These are phyloP conservation scores for Plasmodium coatneyi DNA, from an alignment of 169 alveolate species.

Conservation along the genomic window DNA sequence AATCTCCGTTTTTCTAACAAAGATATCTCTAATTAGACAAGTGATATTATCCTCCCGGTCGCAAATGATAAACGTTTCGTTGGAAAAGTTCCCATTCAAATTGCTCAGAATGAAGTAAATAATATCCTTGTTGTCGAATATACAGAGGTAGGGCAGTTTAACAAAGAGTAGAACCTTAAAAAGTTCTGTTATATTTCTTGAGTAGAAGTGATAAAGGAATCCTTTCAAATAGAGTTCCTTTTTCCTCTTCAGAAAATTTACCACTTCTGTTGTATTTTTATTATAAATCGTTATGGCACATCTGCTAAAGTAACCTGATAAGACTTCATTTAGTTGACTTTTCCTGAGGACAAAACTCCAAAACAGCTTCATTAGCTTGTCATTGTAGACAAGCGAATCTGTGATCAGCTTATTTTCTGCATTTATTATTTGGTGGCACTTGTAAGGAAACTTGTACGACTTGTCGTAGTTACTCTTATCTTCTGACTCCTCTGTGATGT, in stretches of 20 bases:
- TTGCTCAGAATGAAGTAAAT: constrained; percentile 42
- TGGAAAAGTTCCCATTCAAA: constrained; percentile 35
- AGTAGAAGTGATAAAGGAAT: constrained; percentile 49
- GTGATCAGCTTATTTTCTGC: constrained; percentile 51
- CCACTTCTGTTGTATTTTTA: constrained; percentile 60
- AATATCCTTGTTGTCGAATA: constrained; percentile 54
- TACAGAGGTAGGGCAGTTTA: constrained; percentile 32
- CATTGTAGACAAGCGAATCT: constrained; percentile 44
- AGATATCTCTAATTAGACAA: constrained; percentile 62
- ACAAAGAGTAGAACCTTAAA: constrained; percentile 58
- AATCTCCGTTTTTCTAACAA: constrained; percentile 52
- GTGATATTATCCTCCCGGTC: constrained; percentile 67
- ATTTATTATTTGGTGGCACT: constrained; percentile 59
- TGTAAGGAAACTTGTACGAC: constrained; percentile 45
- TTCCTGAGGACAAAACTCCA: constrained; percentile 45
- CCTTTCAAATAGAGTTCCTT: constrained; percentile 61
- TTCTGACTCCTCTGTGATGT: constrained; percentile 37
- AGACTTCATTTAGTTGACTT: constrained; percentile 60
- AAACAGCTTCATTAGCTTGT: constrained; percentile 41
- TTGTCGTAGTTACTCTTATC: constrained; percentile 42
- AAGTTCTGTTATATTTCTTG: constrained; percentile 64
- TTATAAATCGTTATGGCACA: constrained; percentile 66
- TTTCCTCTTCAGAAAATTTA: constrained; percentile 41
- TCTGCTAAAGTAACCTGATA: constrained; percentile 62
- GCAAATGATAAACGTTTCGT: constrained; percentile 8